A percentile compares a stretch with the other conserved stretches of the same genome.
Evolutionary conservation across 345 rosid species (phyloP).

Genomic region (Melaleuca alternifolia): DNA sequence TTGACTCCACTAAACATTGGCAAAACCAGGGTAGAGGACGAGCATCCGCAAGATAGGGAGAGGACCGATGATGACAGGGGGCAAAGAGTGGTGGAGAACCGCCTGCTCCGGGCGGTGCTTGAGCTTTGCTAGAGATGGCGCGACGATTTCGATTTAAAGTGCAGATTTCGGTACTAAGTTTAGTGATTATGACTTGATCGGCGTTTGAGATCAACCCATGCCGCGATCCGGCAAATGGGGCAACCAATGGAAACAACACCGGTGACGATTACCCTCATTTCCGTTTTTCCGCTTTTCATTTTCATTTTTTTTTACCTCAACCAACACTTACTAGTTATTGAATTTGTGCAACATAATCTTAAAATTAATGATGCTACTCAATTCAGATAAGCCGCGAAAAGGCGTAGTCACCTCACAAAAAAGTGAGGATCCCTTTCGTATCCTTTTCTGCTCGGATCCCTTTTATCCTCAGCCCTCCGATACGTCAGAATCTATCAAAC

Average conservation of each 20-base stretch:
- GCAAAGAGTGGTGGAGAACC: not conserved
- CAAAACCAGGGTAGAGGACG: not conserved
- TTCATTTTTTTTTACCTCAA: not conserved
- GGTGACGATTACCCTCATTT: not conserved
- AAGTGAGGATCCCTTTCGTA: not conserved
- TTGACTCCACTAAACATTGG: not conserved
- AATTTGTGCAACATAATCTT: not conserved
- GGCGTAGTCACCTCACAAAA: not conserved
- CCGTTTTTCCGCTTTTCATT: rapidly evolving
- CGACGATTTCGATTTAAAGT: not conserved
- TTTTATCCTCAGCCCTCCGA: not conserved
- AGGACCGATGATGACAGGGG: not conserved
- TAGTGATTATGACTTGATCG: not conserved
- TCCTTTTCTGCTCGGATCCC: not conserved
- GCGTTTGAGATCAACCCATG: not conserved
- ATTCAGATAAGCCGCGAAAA: not conserved
- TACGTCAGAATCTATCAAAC: not conserved
- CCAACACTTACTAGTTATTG: rapidly evolving
- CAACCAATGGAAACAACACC: too few species aligned
- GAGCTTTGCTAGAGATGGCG: not conserved
- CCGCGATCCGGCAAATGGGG: rapidly evolving
- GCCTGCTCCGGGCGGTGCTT: rapidly evolving
- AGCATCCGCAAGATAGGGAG: not conserved
- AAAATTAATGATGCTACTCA: not conserved
- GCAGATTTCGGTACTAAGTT: not conserved